These are phyloP conservation scores for Cadophora malorum DNA, from an alignment of 2,329 filamentous ascomycete genomes.

Conservation along the genomic window DNA sequence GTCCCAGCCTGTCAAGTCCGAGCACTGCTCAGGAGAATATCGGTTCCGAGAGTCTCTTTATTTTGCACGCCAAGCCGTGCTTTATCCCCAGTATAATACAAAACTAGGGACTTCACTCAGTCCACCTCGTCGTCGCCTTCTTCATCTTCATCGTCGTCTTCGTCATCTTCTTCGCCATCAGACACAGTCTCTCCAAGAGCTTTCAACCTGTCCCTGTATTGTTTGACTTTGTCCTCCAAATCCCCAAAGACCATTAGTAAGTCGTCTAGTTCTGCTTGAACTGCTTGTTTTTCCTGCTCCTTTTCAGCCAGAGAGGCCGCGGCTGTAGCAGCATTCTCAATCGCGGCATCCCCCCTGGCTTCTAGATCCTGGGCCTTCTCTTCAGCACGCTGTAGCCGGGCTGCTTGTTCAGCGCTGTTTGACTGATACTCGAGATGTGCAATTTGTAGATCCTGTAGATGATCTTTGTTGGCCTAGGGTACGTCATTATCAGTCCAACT, in stretches of 20 bases:
- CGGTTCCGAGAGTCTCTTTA: neutral
- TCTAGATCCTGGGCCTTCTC: conserved; percentile 54
- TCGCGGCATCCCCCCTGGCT: conserved; percentile 40
- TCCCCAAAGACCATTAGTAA: conserved; percentile 82
- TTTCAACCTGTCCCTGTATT: conserved; percentile 66
- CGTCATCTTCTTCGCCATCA: conserved; percentile 74
- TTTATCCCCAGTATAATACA: conserved; percentile 26
- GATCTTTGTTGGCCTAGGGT: conserved; percentile 63
- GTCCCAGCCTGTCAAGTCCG: neutral
- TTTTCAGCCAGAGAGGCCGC: conserved; percentile 50
- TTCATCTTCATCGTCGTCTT: conserved; percentile 55
- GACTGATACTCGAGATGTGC: conserved; percentile 57
- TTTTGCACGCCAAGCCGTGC: conserved; percentile 26
- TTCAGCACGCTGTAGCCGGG: conserved; percentile 42
- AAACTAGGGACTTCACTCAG: conserved; percentile 13
- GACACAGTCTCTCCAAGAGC: conserved; percentile 74
- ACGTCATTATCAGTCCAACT: conserved; percentile 27
- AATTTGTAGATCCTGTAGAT: conserved; percentile 64
- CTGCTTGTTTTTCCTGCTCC: conserved; percentile 66
- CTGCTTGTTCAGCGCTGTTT: conserved; percentile 46
- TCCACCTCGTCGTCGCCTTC: conserved; percentile 45
- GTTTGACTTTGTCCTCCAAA: conserved; percentile 75
- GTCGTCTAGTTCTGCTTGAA: conserved; percentile 80
- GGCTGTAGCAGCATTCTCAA: conserved; percentile 45
- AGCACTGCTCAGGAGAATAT: neutral